These are phyloP conservation scores for Ceratocystis cacaofunesta DNA, from an alignment of 2,329 filamentous ascomycete genomes.

Conservation along the genomic window DNA sequence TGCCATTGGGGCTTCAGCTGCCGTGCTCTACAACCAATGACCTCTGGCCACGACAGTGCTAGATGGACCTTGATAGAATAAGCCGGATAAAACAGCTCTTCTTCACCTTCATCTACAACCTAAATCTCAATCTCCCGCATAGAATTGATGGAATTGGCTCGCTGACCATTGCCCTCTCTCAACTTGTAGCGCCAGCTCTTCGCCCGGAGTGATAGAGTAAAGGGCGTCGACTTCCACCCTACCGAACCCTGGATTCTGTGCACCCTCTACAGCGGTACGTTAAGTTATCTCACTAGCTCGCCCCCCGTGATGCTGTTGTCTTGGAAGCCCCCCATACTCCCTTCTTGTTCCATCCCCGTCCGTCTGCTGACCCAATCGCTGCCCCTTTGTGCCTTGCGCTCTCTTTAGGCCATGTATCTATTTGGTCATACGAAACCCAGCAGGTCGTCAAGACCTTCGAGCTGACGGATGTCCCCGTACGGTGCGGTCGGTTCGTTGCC, in stretches of 20 bases:
- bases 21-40: neutral
- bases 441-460: constrained; percentile 98
- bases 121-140: neutral
- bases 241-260: constrained; percentile 95
- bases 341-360: constrained; percentile 15
- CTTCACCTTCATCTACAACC: neutral
- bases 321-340: neutral
- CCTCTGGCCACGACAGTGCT: neutral
- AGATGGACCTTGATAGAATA: neutral
- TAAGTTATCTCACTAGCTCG: neutral
- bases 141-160: neutral
- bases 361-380: neutral
- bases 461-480: constrained; percentile 92
- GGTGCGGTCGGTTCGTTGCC: constrained; percentile 89
- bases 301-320: neutral
- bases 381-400: neutral
- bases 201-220: constrained; percentile 87
- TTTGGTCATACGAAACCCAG: constrained; percentile 96
- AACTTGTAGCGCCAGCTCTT: constrained; percentile 31
- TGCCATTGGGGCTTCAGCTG: neutral
- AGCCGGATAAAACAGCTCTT: neutral
- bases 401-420: constrained; percentile 79
- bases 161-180: neutral
- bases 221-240: constrained; percentile 93
- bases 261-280: constrained; percentile 82